phyloP scores from a whole-genome alignment of 2,329 filamentous ascomycete species.

The Colletotrichum sp. region DNA sequence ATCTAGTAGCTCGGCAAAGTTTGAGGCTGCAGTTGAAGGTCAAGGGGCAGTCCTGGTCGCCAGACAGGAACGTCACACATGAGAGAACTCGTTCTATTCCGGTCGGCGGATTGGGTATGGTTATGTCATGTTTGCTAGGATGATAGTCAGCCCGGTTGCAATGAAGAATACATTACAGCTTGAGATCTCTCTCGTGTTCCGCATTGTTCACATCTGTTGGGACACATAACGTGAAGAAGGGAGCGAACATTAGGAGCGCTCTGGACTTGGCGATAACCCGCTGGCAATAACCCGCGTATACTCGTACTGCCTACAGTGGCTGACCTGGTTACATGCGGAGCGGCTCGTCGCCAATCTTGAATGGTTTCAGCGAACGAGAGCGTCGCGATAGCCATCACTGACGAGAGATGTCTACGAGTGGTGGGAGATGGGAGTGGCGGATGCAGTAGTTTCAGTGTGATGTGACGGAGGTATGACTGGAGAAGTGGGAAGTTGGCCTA shows the following conservation, averaged over 20 bases:
- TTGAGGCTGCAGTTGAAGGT: background rate
- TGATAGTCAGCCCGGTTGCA: background rate
- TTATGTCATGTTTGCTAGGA: background rate
- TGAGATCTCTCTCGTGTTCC: background rate
- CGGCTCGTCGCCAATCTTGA: background rate
- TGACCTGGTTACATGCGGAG: background rate
- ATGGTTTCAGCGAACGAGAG: background rate
- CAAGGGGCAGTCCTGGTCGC: background rate
- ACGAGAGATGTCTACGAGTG: background rate
- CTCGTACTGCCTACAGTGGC: background rate
- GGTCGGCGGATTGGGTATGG: background rate
- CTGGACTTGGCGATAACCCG: background rate
- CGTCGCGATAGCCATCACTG: background rate
- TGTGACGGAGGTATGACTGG: background rate
- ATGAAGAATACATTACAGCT: background rate
- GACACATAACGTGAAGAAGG: background rate
- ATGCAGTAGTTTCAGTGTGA: background rate
- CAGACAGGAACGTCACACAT: background rate
- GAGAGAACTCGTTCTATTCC: background rate
- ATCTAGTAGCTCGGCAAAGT: background rate
- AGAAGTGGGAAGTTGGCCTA: background rate
- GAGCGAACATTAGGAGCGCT: fast-evolving
- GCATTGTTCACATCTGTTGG: background rate
- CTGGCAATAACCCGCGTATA: background rate
- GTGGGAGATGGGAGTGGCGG: background rate